Percentiles rank a stretch among this genome's conserved stretches.
Conservation (phyloP, 371 early-diverging fungal species). For the Zancudomyces culisetae region DNA sequence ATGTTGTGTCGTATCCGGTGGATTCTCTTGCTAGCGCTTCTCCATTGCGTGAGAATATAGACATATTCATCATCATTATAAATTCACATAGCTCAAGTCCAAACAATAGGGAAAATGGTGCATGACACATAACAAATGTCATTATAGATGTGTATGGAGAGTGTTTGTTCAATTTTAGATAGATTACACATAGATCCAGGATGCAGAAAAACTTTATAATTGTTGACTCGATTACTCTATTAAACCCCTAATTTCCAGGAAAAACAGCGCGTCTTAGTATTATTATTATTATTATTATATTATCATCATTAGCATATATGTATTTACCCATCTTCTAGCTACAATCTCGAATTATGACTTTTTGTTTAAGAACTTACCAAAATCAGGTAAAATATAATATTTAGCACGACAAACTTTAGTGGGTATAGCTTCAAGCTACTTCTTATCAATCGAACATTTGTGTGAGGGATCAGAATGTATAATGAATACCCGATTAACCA, state of each 20-base stretch:
- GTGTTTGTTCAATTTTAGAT: background rate
- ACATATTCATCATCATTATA: background rate
- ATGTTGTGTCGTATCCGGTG: background rate
- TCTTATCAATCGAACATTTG: background rate
- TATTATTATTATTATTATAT: too few species aligned
- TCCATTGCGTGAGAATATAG: background rate
- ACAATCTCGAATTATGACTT: too few species aligned
- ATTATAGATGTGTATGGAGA: background rate
- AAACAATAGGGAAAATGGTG: background rate
- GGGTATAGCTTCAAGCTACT: background rate
- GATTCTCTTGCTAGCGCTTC: background rate
- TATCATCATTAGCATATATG: too few species aligned
- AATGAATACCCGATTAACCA: background rate
- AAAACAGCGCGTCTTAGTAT: too few species aligned
- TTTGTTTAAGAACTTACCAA: too few species aligned
- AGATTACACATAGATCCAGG: background rate
- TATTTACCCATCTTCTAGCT: too few species aligned
- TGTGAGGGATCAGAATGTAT: background rate
- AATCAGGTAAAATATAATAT: too few species aligned
- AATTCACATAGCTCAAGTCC: background rate
- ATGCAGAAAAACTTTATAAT: background rate
- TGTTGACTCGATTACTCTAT: background rate
- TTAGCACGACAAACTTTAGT: too few species aligned
- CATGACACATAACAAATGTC: background rate
- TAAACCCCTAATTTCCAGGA: background rate